A percentile compares a stretch with the other conserved stretches of the same genome.
Evolutionary conservation across 2,329 filamentous ascomycete species (phyloP).

Genomic region (Endoconidiophora laricicola): DNA sequence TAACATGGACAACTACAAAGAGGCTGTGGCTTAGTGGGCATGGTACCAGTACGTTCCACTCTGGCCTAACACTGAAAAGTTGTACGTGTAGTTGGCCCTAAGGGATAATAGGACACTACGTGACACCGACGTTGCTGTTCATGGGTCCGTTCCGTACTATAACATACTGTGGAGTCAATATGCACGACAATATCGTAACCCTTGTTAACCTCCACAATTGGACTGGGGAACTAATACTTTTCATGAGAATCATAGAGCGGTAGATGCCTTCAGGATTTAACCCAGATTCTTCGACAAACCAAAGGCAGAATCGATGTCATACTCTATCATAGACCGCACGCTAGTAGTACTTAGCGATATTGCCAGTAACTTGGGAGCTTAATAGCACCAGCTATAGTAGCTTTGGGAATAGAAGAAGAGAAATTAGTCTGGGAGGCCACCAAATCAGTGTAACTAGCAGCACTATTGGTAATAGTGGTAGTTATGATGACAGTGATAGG

Average conservation of each 20-base stretch:
- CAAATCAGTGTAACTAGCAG: no score
- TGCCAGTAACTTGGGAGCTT: no score
- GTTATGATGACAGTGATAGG: background rate
- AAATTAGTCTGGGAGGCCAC: background rate
- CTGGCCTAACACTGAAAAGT: conserved; percentile 42
- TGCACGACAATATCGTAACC: conserved; percentile 56
- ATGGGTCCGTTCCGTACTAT: conserved; percentile 59
- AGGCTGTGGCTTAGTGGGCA: conserved; percentile 54
- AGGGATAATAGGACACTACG: conserved; percentile 50
- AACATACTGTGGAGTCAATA: conserved; percentile 57
- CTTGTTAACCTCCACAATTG: conserved; percentile 54
- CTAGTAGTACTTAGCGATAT: background rate
- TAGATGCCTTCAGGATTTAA: conserved; percentile 44
- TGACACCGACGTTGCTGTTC: conserved; percentile 52
- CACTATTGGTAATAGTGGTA: background rate
- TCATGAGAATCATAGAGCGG: conserved; percentile 50
- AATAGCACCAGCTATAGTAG: no score
- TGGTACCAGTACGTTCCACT: conserved; percentile 44
- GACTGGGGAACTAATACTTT: conserved; percentile 55
- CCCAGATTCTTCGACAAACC: conserved; percentile 39
- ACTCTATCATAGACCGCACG: conserved; percentile 28
- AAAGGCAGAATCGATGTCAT: conserved; percentile 36
- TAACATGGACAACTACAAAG: conserved; percentile 49
- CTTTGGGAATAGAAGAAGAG: no score
- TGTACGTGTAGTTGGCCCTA: conserved; percentile 46